Base-by-base conservation (phyloP, 2,329 filamentous ascomycete species). In the Fusarium nodosum region DNA sequence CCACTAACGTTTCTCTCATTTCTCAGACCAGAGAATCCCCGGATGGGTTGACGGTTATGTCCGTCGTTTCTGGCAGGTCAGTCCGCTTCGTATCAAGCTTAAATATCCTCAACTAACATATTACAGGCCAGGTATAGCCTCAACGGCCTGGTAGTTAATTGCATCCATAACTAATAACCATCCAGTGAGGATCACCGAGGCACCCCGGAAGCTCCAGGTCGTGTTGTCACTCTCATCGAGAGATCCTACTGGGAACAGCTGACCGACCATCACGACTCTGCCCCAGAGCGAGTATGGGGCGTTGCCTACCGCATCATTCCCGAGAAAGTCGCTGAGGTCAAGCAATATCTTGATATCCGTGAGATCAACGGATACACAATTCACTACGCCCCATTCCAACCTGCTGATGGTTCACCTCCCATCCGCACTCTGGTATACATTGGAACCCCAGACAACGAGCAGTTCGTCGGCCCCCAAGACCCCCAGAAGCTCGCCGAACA, bases 351-450 rank as follows among this genome's bases (percentile, higher is more conserved):
- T 48, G 94, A 98, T 79, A 95, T 97, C 70, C 91, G 96, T 46
- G 96, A 99, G 81, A 97, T 98, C 77, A 97, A 98, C 81, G 96
- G 96, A 28, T 99, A 99, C 81, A 93, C 90, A 56, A 97, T 97
- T 71, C 94, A 97, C 80, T 93, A 94, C 79, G 93, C 94, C 30
- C 89, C 91, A 0, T 97, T 98, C 79, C 85, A 94, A 74, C 74
- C 80, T n/a, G 77, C 79, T 42, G 79, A 82, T 67, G 76, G 76
- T 28, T 75, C 77, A 16, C 58, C 76, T 6, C 72, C 80, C 22
- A 85, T 88, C 73, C 79, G 77, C 56, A 85, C 86, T 62, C 87
- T 97, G 67, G 93, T 97, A 3, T 99, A 99, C 79, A 98, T 99
- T 76, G 96, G 96, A 24, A 92, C 97, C 3, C 96, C 96, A 0